Conservation (phyloP, 2,329 filamentous ascomycete species). For the Fragosphaeria purpurea region DNA sequence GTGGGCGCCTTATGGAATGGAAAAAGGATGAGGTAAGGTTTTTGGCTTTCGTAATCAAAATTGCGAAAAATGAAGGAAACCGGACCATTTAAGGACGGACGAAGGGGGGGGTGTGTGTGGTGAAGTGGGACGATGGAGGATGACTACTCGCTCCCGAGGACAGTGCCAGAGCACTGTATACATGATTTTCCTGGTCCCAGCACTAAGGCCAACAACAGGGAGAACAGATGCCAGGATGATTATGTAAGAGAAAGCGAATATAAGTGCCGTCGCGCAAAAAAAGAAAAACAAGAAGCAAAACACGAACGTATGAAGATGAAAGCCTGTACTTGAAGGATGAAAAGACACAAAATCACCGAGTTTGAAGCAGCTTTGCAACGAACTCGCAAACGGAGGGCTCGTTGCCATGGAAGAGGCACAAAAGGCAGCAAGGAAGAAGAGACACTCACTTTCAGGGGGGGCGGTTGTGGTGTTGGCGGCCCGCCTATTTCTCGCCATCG, state of each 20-base stretch:
- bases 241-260: neutral
- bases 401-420: neutral
- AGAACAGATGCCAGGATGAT: neutral
- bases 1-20: neutral
- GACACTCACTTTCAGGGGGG: constrained; percentile 7
- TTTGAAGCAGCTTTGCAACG: neutral
- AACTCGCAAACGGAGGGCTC: too few species aligned
- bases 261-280: neutral
- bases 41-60: constrained; percentile 14
- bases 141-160: neutral
- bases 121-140: neutral
- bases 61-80: constrained; percentile 1
- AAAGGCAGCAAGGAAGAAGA: neutral
- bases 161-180: constrained; percentile 5
- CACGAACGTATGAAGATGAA: neutral
- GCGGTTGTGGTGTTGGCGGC: constrained; percentile 1
- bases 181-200: neutral
- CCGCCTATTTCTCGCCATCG: constrained; percentile 8
- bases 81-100: constrained; percentile 11
- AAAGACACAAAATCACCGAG: constrained; percentile 4
- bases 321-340: neutral
- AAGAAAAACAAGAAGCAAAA: neutral
- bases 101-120: neutral
- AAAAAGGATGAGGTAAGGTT: constrained; percentile 14
- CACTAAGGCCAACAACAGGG: neutral